Base-by-base conservation (phyloP, 495 filamentous ascomycete genomes). In the Penicillium macrosclerotiorum region DNA sequence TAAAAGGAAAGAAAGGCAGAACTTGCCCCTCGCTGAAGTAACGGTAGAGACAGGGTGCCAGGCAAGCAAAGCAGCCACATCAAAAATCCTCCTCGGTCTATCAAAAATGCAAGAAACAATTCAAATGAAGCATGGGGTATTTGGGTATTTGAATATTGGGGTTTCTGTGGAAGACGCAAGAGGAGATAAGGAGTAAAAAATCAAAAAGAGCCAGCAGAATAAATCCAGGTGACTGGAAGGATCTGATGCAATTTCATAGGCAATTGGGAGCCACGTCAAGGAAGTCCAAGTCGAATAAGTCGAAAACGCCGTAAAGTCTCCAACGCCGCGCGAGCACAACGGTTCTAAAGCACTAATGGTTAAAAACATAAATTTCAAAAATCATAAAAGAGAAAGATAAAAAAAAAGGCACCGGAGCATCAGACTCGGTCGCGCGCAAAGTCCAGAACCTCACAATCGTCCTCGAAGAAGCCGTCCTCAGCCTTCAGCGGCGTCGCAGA, bases 391-490 rank as follows among this genome's bases (percentile, higher is more conserved):
- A 42, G 39, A 52, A 41, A 13, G 11, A 49, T 40, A 29, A 49
- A 32, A 16, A 35, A 36, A 19, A 11, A 25, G n/a, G 11, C 31
- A 29, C 9, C 34, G 31, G 31, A 26, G 8, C 32, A 27, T 82
- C 72, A 92, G 26, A 92, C 88, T 55, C 88, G 74, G 60, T 94
- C 87, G 55, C 85, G 82, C 9, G 88, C 88, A 79, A 90, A 95
- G 69, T 95, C 90, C 53, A 96, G 73, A 45, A 96, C 86, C 57
- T 94, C 90, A 57, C 87, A 92, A 61, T 93, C 90, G 59, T 96
- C 89, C 63, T 96, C 90, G 55, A 96, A 96, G 64, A 96, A 93
- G 3, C 89, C 90, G 27, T 91, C 86, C 24, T 84, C 86, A 12
- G 81, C 79, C 18, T 75, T 77, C 48, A 49, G 67, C 42, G 59